Percentiles rank a stretch among this genome's conserved stretches.
Conservation (phyloP, 225 moss, liverwort and hornwort species). For the Sphagnum contortum region DNA sequence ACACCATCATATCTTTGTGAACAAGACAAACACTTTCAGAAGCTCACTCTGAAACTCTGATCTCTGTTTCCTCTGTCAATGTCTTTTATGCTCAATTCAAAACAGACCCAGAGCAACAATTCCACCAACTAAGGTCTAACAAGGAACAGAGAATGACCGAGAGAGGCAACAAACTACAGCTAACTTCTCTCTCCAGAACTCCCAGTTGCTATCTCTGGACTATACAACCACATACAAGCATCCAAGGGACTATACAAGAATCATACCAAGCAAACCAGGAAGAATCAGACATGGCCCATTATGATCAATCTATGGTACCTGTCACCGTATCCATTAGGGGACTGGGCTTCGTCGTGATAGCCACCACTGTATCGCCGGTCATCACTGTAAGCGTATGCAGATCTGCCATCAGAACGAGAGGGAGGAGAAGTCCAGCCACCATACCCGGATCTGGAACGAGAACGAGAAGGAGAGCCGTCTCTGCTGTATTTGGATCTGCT, state of each 20-base stretch:
- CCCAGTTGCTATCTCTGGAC: not conserved
- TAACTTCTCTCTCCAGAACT: too few species aligned
- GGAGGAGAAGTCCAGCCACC: not conserved
- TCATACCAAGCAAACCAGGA: not conserved
- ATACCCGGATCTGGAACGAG: too few species aligned
- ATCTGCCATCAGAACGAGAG: constrained; percentile 42
- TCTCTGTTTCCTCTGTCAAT: not conserved
- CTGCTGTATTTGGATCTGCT: constrained; percentile 19
- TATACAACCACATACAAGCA: not conserved
- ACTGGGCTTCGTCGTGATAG: constrained; percentile 26
- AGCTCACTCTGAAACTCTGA: not conserved
- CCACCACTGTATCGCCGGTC: constrained; percentile 47
- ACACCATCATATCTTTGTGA: constrained; percentile 17
- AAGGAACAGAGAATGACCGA: not conserved
- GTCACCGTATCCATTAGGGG: constrained; percentile 39
- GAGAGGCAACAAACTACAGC: not conserved
- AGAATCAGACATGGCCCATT: not conserved
- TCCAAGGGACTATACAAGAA: too few species aligned
- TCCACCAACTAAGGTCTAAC: too few species aligned
- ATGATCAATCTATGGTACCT: constrained; percentile 8
- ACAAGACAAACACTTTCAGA: not conserved
- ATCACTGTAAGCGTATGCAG: constrained; percentile 45
- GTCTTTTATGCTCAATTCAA: too few species aligned
- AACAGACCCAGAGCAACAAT: not conserved
- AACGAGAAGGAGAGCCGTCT: constrained; percentile 23